phyloP scores from a whole-genome alignment of 257 asterid genomes.

The Rehmannia glutinosa region DNA sequence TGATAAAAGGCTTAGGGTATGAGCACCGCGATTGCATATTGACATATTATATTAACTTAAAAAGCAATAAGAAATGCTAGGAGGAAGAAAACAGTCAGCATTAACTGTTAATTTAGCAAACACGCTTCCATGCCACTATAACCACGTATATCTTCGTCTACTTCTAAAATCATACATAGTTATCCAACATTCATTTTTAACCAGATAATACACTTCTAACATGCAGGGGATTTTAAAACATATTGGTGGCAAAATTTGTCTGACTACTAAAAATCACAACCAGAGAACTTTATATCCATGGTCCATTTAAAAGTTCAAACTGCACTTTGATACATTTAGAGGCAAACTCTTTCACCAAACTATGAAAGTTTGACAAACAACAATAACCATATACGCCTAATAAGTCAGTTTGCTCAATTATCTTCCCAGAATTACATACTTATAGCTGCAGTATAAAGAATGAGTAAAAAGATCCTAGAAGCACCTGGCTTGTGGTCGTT shows the following conservation, averaged over 20 bases:
- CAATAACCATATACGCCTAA: too few relatives aligned
- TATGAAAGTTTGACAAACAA: too few relatives aligned
- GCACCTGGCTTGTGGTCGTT: slow-evolving; percentile 96
- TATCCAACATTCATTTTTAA: too few relatives aligned
- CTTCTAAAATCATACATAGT: not conserved
- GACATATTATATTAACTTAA: not conserved
- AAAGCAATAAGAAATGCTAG: not conserved
- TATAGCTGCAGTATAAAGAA: not conserved
- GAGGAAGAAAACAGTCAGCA: not conserved
- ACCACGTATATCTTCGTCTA: not conserved
- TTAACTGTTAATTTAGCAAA: not conserved
- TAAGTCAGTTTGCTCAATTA: too few relatives aligned
- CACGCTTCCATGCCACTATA: slow-evolving; percentile 7
- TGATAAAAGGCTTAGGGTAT: slow-evolving; percentile 4
- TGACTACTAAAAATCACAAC: not conserved
- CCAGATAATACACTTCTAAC: too few relatives aligned
- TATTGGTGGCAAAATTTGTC: too few relatives aligned
- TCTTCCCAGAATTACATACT: not conserved
- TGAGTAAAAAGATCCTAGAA: slow-evolving; percentile 1
- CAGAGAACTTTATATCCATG: not conserved
- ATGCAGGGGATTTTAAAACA: not conserved
- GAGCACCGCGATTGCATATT: slow-evolving; percentile 1
- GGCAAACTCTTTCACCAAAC: not conserved
- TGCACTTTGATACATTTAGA: slow-evolving; percentile 5
- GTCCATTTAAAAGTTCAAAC: slow-evolving; percentile 10